phyloP scores from a whole-genome alignment of 768 basidiomycete species.

The Leccinum variicolor region DNA sequence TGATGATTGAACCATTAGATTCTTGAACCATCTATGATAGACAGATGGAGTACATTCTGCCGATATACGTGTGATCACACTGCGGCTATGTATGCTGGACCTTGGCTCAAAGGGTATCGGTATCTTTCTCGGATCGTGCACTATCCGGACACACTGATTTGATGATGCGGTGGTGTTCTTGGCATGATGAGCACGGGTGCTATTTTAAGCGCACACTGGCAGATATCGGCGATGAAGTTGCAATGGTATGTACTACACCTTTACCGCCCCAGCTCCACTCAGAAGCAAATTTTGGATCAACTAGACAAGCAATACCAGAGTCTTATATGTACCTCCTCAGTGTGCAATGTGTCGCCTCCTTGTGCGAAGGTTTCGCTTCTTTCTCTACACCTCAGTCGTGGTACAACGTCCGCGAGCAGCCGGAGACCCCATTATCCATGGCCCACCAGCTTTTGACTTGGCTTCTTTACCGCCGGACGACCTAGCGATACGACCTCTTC shows the following conservation, averaged over 20 bases:
- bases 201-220: slow-evolving; percentile 75
- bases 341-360: slow-evolving; percentile 79
- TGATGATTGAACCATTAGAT: too few species aligned
- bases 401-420: slow-evolving; percentile 61
- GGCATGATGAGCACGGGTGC: slow-evolving; percentile 76
- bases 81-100: too few species aligned
- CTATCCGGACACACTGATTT: too few species aligned
- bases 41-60: too few species aligned
- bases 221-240: slow-evolving; percentile 78
- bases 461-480: slow-evolving; percentile 53
- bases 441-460: slow-evolving; percentile 71
- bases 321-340: slow-evolving; percentile 90
- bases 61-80: too few species aligned
- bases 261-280: not conserved
- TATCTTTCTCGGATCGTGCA: too few species aligned
- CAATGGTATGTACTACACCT: slow-evolving; percentile 63
- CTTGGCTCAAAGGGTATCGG: too few species aligned
- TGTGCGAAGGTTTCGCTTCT: slow-evolving; percentile 82
- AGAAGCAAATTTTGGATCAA: slow-evolving; percentile 62
- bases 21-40: too few species aligned
- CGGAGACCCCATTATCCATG: slow-evolving; percentile 62
- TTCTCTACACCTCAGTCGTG: slow-evolving; percentile 71
- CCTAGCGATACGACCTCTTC: slow-evolving; percentile 52
- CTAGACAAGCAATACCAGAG: slow-evolving; percentile 95
- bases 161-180: slow-evolving; percentile 50